These are phyloP conservation scores for Pleurotus citrinopileatus DNA, from an alignment of 768 basidiomycete genomes.

Conservation along the genomic window DNA sequence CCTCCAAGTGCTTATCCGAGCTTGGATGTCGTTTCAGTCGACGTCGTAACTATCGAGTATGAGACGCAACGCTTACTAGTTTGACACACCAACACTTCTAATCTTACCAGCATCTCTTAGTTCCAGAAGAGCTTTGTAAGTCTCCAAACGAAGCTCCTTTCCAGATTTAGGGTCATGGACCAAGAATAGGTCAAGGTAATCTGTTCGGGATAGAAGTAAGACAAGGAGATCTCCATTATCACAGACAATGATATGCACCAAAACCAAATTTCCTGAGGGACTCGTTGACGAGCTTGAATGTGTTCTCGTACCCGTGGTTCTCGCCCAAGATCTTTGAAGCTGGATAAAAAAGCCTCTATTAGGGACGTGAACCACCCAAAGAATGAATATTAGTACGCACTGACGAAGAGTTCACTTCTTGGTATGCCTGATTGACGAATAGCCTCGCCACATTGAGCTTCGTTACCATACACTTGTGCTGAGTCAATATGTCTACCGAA, in stretches of 20 bases:
- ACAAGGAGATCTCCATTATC: background rate
- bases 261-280: conserved; percentile 58
- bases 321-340: conserved; percentile 64
- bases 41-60: background rate
- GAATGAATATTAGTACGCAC: background rate
- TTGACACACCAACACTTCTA: conserved; percentile 75
- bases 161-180: conserved; percentile 74
- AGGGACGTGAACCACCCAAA: background rate
- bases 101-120: conserved; percentile 65
- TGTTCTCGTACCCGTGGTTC: conserved; percentile 61
- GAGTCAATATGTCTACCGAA: background rate
- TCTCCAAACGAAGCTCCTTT: conserved; percentile 58
- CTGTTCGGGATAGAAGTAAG: background rate
- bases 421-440: conserved; percentile 45
- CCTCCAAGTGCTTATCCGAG: conserved; percentile 68
- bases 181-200: conserved; percentile 73
- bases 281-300: conserved; percentile 53
- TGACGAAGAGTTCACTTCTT: conserved; percentile 42
- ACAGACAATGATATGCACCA: conserved; percentile 36
- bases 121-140: conserved; percentile 68
- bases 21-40: conserved; percentile 28
- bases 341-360: conserved; percentile 23
- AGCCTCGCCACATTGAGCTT: conserved; percentile 41
- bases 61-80: conserved; percentile 53
- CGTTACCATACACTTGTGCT: conserved; percentile 28